Evolutionary conservation across 306 rosid genomes (phyloP).

Genomic region (Prunus mongolica): DNA sequence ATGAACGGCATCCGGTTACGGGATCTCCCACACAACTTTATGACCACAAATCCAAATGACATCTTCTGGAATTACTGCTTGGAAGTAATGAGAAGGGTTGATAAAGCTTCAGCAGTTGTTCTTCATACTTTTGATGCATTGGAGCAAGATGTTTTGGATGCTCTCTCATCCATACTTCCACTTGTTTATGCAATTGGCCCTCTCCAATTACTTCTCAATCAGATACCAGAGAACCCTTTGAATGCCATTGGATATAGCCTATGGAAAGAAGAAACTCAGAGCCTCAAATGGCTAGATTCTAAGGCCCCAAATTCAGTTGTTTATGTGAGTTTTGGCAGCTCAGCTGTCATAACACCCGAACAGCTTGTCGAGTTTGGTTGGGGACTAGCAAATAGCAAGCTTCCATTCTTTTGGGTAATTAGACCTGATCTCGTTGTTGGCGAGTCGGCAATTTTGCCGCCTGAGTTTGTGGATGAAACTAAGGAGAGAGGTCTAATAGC

Average conservation of each 20-base stretch:
- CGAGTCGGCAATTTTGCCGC: neutral
- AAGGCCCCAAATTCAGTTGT: slow-evolving; percentile 8
- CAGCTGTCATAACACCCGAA: neutral
- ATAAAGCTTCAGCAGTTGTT: neutral
- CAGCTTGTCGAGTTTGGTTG: slow-evolving; percentile 5
- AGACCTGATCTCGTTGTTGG: slow-evolving; percentile 8
- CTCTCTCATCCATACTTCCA: neutral
- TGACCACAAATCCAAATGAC: neutral
- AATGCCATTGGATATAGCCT: slow-evolving; percentile 2
- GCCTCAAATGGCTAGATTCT: slow-evolving; percentile 11
- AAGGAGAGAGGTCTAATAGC: slow-evolving; percentile 11
- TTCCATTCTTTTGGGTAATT: slow-evolving; percentile 12
- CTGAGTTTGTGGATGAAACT: neutral
- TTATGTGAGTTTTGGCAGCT: slow-evolving; percentile 22
- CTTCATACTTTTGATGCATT: slow-evolving; percentile 13
- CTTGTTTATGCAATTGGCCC: slow-evolving; percentile 9
- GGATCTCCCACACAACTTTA: slow-evolving; percentile 1
- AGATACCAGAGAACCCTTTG: neutral
- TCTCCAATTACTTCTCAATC: neutral
- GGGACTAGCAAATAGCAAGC: slow-evolving; percentile 18
- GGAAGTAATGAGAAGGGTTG: neutral
- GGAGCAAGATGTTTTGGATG: slow-evolving; percentile 9
- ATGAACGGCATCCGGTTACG: neutral
- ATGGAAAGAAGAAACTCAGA: slow-evolving; percentile 13
- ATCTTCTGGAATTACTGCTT: neutral